Base-by-base conservation (phyloP, 2,329 filamentous ascomycete genomes). In the Venturia oleaginea region DNA sequence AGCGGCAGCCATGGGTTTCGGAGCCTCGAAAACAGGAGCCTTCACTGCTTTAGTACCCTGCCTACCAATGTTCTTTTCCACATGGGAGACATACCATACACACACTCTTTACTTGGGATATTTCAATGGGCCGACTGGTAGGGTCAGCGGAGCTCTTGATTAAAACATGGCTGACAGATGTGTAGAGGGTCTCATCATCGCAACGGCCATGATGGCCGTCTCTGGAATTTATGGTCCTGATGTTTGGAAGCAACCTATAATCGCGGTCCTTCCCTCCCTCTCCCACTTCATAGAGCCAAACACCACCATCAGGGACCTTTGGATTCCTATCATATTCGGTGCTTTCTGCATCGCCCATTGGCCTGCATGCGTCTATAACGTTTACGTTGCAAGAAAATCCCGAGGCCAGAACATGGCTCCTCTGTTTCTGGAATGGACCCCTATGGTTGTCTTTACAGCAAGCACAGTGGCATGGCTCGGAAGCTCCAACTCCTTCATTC, bases 1-100 rank as follows among this genome's bases (percentile, higher is more conserved):
- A 77, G 93, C 91, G 6, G 93, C 91, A 19, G 92, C 93, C 63
- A 94, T 99, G 88, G 93, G 90, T 32, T 83, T 96, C 62, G 94
- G 94, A 48, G 86, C 90, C 4, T 91, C 90, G 22, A 87, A 86
- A 68, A 86, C 91, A 24, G 94, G 94, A 68, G 88, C 94, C 65
- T 95, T 96, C 74, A 97, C 94, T 0, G 92, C 92, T 1, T 80
- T 99, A 54, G 86, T 93, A 66, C 94, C 94, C 1, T 95, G 92
- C 70, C 80, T 99, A 55, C 91, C 94, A 66, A 99, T 99, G 94
- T 99, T 96, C 81, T 97, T 99, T 79, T 97, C 93, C 3, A 99
- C 94, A 1, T 99, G 94, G 94, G 94, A 99, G 78, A 99, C 94
- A 0, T 99, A 97, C 76, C 94, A 99, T 77, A 97, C 94, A 5